Evolutionary conservation across 2,329 filamentous ascomycete genomes (phyloP), one percentile per base, ranked within the genome.

Genomic region (Colletotrichum kahawae): DNA sequence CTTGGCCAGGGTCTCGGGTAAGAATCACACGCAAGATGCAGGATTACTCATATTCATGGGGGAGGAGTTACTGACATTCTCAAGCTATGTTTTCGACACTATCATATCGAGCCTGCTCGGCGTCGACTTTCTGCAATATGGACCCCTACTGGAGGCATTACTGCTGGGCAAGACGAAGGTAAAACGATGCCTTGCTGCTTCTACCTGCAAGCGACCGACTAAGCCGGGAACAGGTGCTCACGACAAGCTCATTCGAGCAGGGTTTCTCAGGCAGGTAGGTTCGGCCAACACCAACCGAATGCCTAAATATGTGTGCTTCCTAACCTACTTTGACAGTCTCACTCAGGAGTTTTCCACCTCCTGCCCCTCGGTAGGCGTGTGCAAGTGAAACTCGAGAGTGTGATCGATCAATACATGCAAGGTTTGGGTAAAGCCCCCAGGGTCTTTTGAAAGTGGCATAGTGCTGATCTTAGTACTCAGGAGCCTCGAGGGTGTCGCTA

Each of bases 331-430:
- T n/a, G 16, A 13, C 78, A 95, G 92, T 93, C 95, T 24, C 94
- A 98, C 82, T 92, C 96, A 9, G 97, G 97, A 33, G 92, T 98
- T 43, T 99, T 98, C 80, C 97, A 99, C 81, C 89, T 98, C 81
- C 89, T 99, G 2, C 97, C 97, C 0, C 86, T 99, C 0, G 97
- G 97, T 0, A 88, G 95, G 34, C 91, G 95, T 33, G 95, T 98
- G 1, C 95, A 98, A 80, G 91, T 95, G 67, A 99, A 98, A 83
- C 87, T 98, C 34, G 95, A 98, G 81, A 86, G 86, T 13, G 86
- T 98, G 13, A 93, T 99, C 78, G 96, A 98, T 82, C 95, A 94
- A 81, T 92, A 98, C 82, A 99, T 99, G 97, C 87, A 88, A 67
- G 90, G 89, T 38, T 85, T 97, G 78, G 93, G 94, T 94, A 83